These are phyloP conservation scores for Cicer arietinum DNA, from an alignment of 306 rosid genomes.

Conservation along the genomic window DNA sequence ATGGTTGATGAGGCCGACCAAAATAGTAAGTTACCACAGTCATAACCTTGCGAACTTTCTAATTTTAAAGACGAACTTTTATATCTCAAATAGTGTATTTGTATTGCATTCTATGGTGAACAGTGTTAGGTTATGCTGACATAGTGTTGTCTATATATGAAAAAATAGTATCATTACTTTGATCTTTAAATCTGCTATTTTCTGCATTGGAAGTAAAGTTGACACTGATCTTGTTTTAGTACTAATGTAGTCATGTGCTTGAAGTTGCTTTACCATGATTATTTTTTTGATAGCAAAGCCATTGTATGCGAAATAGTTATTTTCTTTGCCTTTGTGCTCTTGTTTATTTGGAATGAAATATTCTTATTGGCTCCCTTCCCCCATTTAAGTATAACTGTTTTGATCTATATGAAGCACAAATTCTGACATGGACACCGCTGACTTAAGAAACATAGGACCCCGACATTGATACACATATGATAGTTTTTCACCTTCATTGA, in stretches of 20 bases:
- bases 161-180: conserved; percentile 2
- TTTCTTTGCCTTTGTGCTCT: background rate
- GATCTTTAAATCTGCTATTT: conserved; percentile 15
- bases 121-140: conserved; percentile 11
- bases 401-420: background rate
- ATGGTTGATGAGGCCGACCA: conserved; percentile 84
- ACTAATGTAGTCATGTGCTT: background rate
- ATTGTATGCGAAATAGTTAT: conserved; percentile 8
- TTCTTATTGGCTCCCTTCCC: conserved; percentile 2
- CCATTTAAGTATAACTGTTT: conserved; percentile 1
- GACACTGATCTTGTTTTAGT: conserved; percentile 22
- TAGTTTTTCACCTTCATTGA: too few species aligned
- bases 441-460: too few species aligned
- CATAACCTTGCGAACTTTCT: conserved; percentile 29
- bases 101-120: conserved; percentile 12
- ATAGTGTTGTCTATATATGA: background rate
- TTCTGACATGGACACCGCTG: too few species aligned
- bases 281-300: background rate
- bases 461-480: too few species aligned
- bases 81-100: background rate
- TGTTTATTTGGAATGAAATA: background rate
- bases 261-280: conserved; percentile 13
- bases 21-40: conserved; percentile 61
- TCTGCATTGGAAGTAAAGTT: conserved; percentile 16
- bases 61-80: conserved; percentile 12